Percentiles rank a stretch among this genome's conserved stretches.
Evolutionary conservation across 306 rosid species (phyloP).

Genomic region (Fragaria iinumae): DNA sequence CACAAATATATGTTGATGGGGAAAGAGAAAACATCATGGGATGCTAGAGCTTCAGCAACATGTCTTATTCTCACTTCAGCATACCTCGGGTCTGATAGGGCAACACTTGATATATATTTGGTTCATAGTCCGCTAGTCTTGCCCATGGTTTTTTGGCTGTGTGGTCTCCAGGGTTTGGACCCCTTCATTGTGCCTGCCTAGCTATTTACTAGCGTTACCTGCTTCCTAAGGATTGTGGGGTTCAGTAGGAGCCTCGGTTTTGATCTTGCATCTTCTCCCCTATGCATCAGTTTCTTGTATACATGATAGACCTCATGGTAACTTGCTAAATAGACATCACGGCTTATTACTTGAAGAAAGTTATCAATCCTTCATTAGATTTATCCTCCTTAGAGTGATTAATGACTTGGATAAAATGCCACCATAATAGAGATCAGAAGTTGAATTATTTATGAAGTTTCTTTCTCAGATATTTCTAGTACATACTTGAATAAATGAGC

Average conservation of each 20-base stretch:
- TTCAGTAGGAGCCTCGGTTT: neutral
- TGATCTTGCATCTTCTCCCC: too few species aligned
- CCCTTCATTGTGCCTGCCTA: neutral
- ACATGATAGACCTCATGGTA: neutral
- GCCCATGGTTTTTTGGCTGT: neutral
- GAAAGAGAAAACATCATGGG: neutral
- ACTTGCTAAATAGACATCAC: neutral
- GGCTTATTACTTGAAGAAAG: neutral
- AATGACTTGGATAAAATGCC: too few species aligned
- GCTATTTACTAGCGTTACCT: neutral
- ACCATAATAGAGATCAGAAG: too few species aligned
- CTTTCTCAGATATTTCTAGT: neutral
- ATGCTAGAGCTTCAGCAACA: neutral
- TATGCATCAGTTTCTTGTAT: too few species aligned
- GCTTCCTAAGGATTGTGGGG: neutral
- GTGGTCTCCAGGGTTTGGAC: neutral
- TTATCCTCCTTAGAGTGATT: too few species aligned
- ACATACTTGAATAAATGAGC: neutral
- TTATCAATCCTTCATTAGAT: too few species aligned
- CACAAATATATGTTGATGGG: neutral
- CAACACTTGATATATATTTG: neutral
- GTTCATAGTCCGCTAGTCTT: neutral
- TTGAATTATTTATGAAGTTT: neutral
- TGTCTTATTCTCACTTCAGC: neutral
- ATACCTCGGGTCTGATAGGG: neutral